phyloP scores from a whole-genome alignment of 345 rosid genomes.

The Eucalyptus tenuipes region DNA sequence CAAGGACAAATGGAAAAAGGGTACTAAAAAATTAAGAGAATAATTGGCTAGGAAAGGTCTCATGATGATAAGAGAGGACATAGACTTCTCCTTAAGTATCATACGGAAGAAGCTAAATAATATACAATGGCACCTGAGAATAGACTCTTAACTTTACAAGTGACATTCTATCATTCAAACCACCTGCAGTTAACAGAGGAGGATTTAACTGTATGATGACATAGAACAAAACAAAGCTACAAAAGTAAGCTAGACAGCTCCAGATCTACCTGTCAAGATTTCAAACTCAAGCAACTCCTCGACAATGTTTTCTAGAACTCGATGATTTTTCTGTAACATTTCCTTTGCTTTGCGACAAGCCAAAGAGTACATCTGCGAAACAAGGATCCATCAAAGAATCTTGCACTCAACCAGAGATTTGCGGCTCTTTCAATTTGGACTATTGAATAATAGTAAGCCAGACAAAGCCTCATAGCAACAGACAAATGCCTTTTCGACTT shows the following conservation, averaged over 20 bases:
- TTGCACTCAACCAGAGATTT: not conserved
- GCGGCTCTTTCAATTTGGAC: not conserved
- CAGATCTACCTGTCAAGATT: constrained; percentile 65
- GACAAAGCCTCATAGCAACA: not conserved
- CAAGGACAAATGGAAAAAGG: not conserved
- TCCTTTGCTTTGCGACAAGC: constrained; percentile 69
- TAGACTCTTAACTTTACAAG: not conserved
- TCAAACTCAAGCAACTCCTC: constrained; percentile 86
- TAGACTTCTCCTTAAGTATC: not conserved
- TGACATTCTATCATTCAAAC: not conserved
- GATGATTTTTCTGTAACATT: no score
- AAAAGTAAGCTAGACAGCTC: not conserved
- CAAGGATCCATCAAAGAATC: not conserved
- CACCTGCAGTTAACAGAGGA: not conserved
- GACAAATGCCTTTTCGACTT: constrained; percentile 70
- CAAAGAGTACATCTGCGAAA: constrained; percentile 55
- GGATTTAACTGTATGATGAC: no score
- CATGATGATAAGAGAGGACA: not conserved
- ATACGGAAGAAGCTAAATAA: not conserved
- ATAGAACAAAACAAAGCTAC: not conserved
- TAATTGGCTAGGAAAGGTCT: not conserved
- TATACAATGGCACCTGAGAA: not conserved
- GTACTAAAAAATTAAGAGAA: not conserved
- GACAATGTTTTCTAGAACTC: constrained; percentile 72
- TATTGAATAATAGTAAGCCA: not conserved